Percentiles rank a stretch among this genome's conserved stretches.
These are phyloP conservation scores for Morella rubra DNA, from an alignment of 306 rosid species.

Conservation along the genomic window DNA sequence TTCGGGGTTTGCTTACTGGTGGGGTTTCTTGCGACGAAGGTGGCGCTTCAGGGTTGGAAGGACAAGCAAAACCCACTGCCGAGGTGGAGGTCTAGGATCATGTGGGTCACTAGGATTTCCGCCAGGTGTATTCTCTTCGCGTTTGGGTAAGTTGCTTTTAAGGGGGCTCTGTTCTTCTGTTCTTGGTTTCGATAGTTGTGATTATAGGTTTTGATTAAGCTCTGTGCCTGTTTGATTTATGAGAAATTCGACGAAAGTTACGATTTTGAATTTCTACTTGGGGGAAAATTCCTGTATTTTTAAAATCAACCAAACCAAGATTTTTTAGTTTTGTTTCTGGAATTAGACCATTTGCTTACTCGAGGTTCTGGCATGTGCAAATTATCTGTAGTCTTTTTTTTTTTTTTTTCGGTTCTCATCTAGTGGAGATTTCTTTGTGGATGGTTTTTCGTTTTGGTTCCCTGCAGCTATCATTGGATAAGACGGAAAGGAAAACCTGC, in stretches of 20 bases:
- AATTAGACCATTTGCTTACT: background rate
- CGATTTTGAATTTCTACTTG: background rate
- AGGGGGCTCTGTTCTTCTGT: background rate
- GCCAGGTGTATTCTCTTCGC: slow-evolving; percentile 79
- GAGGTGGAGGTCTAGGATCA: slow-evolving; percentile 66
- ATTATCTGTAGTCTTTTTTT: background rate
- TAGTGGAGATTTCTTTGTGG: slow-evolving; percentile 1
- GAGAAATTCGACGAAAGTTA: background rate
- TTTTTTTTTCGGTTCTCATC: slow-evolving; percentile 19
- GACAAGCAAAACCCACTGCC: slow-evolving; percentile 83
- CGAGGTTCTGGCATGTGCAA: background rate
- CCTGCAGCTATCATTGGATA: slow-evolving; percentile 96
- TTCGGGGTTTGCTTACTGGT: slow-evolving; percentile 59
- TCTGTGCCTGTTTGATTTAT: background rate
- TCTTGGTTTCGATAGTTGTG: background rate
- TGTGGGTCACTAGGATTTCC: slow-evolving; percentile 81
- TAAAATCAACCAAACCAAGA: background rate
- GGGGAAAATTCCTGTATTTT: background rate
- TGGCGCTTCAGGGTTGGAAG: slow-evolving; percentile 82
- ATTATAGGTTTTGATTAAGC: background rate
- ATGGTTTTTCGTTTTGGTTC: slow-evolving; percentile 17
- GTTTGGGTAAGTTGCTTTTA: slow-evolving; percentile 58
- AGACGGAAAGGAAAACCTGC: slow-evolving; percentile 89
- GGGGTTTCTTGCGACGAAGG: slow-evolving; percentile 68
- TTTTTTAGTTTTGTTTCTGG: background rate